Evolutionary conservation across 495 filamentous ascomycete genomes (phyloP), one percentile per base, ranked within the genome.

Genomic region (Tuber magnatum): DNA sequence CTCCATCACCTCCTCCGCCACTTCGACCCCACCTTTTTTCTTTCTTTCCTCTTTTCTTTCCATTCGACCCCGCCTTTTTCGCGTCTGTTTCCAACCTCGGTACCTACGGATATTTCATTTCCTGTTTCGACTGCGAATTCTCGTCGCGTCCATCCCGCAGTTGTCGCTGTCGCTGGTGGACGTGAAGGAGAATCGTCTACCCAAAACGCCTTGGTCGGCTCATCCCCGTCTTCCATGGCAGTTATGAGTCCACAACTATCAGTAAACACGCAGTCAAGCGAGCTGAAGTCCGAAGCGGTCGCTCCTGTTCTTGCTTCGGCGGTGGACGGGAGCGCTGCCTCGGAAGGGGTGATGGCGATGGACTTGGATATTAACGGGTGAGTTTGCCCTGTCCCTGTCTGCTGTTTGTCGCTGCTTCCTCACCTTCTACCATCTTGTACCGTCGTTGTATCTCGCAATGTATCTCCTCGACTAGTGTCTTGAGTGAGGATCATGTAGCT

Each of bases 331-430:
- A 80, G 77, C 80, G 78, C 78, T 77, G 76, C 73, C 43, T 80
- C 78, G 78, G 81, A 82, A 72, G 81, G 79, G 81, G 79, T 78
- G 81, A 79, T 80, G 81, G 81, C 78, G 78, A 82, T 82, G 81
- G 81, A 82, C 81, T 82, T 82, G 81, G 81, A 82, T 80, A 68
- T 79, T 80, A 72, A 80, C 78, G 81, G 81, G 81, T 82, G 81
- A 82, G 81, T 82, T 82, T 82, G 78, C 81, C 81, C 81, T 82
- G 77, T 82, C 82, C 81, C 81, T 82, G 78, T 82, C 81, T 80
- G 75, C 80, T 82, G 81, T 78, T 82, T 79, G 76, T 81, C 77
- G 76, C 78, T 79, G 80, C 78, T 82, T 75, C 74, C 81, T 78
- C 80, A 78, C 81, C 81, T 69, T 68, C 72, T 68, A 40, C 77